Conservation (phyloP, 106 monocot genomes). For the Apostasia shenzhenica region DNA sequence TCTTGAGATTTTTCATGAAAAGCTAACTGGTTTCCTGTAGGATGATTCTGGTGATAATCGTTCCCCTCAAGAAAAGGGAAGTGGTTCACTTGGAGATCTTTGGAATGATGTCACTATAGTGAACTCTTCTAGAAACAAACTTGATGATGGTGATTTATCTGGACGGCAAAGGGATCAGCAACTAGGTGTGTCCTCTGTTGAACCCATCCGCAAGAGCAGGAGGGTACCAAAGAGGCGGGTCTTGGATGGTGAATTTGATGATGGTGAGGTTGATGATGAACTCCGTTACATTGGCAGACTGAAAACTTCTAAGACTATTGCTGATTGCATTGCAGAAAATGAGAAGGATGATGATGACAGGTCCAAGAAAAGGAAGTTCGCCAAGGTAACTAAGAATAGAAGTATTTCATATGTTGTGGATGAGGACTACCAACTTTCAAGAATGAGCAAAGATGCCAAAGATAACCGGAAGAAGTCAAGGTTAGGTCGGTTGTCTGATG, state of each 20-base stretch:
- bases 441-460: slow-evolving; percentile 1
- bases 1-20: slow-evolving; percentile 25
- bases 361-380: slow-evolving; percentile 27
- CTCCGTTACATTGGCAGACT: slow-evolving; percentile 47
- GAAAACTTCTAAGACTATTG: slow-evolving; percentile 24
- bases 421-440: slow-evolving; percentile 32
- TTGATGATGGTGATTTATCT: slow-evolving; percentile 1
- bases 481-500: slow-evolving; percentile 27
- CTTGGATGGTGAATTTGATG: slow-evolving; percentile 42
- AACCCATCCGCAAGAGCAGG: slow-evolving; percentile 54
- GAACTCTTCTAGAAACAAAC: slow-evolving; percentile 9
- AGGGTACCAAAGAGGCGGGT: slow-evolving; percentile 49
- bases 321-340: slow-evolving; percentile 11
- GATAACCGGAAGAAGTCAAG: slow-evolving; percentile 30
- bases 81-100: slow-evolving; percentile 10
- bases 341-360: slow-evolving; percentile 26
- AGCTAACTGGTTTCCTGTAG: slow-evolving; percentile 5
- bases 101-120: slow-evolving; percentile 23
- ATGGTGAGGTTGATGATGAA: slow-evolving; percentile 47
- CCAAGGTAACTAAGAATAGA: slow-evolving; percentile 29
- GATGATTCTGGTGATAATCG: slow-evolving; percentile 30
- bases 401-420: slow-evolving; percentile 31
- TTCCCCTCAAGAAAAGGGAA: slow-evolving; percentile 14
- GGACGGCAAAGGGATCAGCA: slow-evolving; percentile 6
- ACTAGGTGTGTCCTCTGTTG: slow-evolving; percentile 10